Percentiles rank a stretch among this genome's conserved stretches.
These are phyloP conservation scores for Parathielavia appendiculata DNA, from an alignment of 495 filamentous ascomycete genomes.

Conservation along the genomic window DNA sequence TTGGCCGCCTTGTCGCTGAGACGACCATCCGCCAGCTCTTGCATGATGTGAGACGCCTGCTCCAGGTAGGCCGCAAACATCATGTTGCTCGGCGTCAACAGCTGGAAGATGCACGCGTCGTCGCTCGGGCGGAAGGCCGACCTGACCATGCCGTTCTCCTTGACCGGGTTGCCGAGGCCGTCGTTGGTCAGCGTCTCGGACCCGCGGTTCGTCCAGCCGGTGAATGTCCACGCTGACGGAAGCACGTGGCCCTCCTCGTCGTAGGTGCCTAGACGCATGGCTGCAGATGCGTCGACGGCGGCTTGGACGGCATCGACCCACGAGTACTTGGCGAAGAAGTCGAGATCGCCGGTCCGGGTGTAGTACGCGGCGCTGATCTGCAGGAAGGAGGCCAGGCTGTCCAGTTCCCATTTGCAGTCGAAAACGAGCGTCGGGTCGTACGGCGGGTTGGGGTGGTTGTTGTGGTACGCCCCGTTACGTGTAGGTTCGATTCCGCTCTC, in stretches of 20 bases:
- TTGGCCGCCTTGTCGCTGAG: conserved; percentile 35
- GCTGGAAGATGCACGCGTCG: conserved; percentile 55
- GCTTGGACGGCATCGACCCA: conserved; percentile 56
- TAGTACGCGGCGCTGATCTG: conserved; percentile 58
- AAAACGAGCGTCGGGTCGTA: conserved; percentile 51
- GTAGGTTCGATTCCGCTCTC: conserved; percentile 49
- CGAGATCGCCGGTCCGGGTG: conserved; percentile 47
- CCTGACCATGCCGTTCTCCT: conserved; percentile 56
- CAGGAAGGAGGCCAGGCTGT: conserved; percentile 57
- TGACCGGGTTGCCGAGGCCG: conserved; percentile 56
- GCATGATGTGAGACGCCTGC: conserved; percentile 50
- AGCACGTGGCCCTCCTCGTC: conserved; percentile 49
- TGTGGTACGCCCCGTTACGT: conserved; percentile 44
- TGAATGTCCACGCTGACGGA: conserved; percentile 52
- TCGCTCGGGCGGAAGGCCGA: conserved; percentile 61
- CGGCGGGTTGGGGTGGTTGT: conserved; percentile 43
- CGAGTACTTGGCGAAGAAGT: conserved; percentile 55
- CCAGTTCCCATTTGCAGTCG: conserved; percentile 63
- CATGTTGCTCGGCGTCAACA: conserved; percentile 59
- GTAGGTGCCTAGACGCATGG: conserved; percentile 57
- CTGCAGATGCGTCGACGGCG: conserved; percentile 52
- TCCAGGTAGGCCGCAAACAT: conserved; percentile 58
- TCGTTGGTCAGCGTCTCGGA: conserved; percentile 58
- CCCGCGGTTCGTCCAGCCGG: conserved; percentile 50
- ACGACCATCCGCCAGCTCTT: conserved; percentile 33